Base-by-base conservation (phyloP, 2,329 filamentous ascomycete species). In the Monilinia polystroma region DNA sequence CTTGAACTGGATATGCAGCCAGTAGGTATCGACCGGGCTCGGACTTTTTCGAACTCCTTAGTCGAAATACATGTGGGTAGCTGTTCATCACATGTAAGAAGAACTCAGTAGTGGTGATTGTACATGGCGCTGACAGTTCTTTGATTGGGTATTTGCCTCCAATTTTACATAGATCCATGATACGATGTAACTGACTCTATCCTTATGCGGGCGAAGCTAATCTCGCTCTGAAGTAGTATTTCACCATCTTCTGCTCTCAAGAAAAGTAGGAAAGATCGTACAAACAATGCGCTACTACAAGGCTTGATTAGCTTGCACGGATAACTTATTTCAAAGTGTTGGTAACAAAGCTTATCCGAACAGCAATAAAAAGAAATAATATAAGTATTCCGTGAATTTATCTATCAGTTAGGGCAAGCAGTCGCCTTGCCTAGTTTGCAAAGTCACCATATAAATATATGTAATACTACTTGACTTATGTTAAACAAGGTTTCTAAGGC, bases 21-120 rank as follows among this genome's bases (percentile, higher is more conserved):
- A 3, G 26, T 5, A 35, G 32, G 32, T 35, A 35, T 23, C 26
- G 41, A 58, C 63, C 4, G 63, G 63, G 41, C 10, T 29, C 63
- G 41, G 63, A 64, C 53, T 51, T 58, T 12, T 57, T 29, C 6
- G 20, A 12, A 64, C 52, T 57, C 62, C 62, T 45, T 64, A 35
- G 32, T 2, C 23, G 52, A 38, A 32, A 47, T 0, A 7, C 18
- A 10, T 47, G 4, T n/a, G 23, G 20, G 41, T 11, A 2, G 4
- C 41, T 32, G 10, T 43, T 12, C 29, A n/a, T 32, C 16, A n/a
- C 32, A 5, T 35, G 32, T 32, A 32, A 32, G 32, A 32, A 32
- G 32, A 32, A 32, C 32, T 6, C 6, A 23, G 23, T 32, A 32
- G 32, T 32, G 32, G 32, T 32, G 32, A 32, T 32, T 32, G 3